Percentiles rank a stretch among this genome's conserved stretches.
Evolutionary conservation across 768 basidiomycete genomes (phyloP).

Genomic region (Russula vinacea): DNA sequence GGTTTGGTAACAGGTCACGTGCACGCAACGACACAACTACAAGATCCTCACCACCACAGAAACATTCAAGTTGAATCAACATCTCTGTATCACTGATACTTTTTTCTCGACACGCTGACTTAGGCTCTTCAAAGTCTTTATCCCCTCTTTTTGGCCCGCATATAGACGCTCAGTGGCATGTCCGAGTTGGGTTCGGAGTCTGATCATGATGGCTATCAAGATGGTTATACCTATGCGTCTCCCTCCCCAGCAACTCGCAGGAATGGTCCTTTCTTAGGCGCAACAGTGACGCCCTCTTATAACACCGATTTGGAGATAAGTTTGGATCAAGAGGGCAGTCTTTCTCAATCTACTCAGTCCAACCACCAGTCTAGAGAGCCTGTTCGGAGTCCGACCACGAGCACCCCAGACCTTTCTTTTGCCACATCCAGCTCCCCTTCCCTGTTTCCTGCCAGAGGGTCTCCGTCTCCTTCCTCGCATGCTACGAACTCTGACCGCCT

Average conservation of each 20-base stretch:
- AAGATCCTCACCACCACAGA: neutral
- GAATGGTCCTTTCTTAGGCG: neutral
- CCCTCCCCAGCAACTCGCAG: neutral
- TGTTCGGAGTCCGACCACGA: neutral
- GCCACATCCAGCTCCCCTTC: conserved; percentile 16
- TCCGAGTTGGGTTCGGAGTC: neutral
- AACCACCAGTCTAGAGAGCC: neutral
- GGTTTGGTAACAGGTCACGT: too few relatives aligned
- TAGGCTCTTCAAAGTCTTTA: neutral
- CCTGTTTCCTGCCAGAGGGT: neutral
- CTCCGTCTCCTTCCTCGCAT: neutral
- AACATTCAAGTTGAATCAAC: neutral
- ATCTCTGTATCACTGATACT: neutral
- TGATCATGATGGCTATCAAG: too few relatives aligned
- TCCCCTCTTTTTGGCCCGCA: neutral
- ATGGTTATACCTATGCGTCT: neutral
- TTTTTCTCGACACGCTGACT: neutral
- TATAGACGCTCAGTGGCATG: neutral
- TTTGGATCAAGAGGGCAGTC: neutral
- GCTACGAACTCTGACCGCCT: neutral
- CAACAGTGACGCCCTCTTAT: neutral
- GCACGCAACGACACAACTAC: too few relatives aligned
- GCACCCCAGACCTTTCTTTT: conserved; percentile 24
- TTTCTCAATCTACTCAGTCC: neutral
- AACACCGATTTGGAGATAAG: neutral